These are phyloP conservation scores for Gossypium davidsonii DNA, from an alignment of 441 rosid species.

Conservation along the genomic window DNA sequence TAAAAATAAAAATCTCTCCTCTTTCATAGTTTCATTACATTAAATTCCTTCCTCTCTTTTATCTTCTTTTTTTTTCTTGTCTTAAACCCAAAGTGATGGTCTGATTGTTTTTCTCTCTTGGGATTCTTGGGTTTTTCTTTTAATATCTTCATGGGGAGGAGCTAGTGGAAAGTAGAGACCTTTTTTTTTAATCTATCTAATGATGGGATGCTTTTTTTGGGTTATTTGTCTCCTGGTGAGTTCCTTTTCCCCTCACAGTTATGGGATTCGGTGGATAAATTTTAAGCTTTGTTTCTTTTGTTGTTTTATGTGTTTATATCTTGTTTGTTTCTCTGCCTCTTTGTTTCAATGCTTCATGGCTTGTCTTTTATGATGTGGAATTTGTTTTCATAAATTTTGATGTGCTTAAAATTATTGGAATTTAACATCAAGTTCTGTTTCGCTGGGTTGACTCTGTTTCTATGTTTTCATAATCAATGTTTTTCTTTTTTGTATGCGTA, in stretches of 20 bases:
- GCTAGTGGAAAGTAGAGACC: neutral
- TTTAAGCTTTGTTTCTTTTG: slow-evolving; percentile 2
- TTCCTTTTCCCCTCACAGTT: neutral
- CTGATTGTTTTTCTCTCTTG: neutral
- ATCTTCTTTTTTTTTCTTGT: neutral
- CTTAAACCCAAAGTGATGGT: slow-evolving; percentile 13
- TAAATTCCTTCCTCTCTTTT: neutral
- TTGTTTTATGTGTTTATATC: neutral
- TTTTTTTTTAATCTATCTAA: neutral
- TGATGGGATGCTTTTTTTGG: slow-evolving; percentile 1
- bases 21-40: neutral
- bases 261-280: neutral
- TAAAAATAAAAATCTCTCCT: neutral
- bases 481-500: neutral
- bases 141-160: neutral
- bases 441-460: neutral
- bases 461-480: neutral
- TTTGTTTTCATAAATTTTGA: neutral
- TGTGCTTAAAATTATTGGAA: neutral
- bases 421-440: neutral
- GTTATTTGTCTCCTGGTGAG: slow-evolving; percentile 8
- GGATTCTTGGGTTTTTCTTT: neutral
- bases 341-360: neutral
- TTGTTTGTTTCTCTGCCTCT: neutral
- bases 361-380: neutral